Conservation (phyloP, 768 basidiomycete species). For the Tubosaeta sp. region DNA sequence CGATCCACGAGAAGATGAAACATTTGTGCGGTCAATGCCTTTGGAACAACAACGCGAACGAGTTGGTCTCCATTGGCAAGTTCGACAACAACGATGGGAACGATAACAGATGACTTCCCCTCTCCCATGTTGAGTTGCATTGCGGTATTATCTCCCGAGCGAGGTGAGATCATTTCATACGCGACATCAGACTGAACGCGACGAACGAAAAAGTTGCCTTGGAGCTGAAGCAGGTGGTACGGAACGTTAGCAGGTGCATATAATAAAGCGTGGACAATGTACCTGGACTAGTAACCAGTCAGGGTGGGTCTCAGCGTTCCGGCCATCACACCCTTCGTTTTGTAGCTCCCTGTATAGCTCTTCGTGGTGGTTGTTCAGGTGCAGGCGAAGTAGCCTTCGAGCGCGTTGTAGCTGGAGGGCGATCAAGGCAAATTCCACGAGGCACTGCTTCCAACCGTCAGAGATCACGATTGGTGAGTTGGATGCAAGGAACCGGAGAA, state of each 20-base stretch:
- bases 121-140: conserved; percentile 40
- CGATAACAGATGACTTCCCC: conserved; percentile 36
- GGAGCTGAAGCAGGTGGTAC: conserved; percentile 31
- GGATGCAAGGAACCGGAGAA: conserved; percentile 30
- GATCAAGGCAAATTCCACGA: conserved; percentile 27
- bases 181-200: conserved; percentile 41
- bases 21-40: conserved; percentile 42
- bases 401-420: conserved; percentile 27
- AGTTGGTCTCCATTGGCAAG: conserved; percentile 42
- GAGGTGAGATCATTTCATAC: conserved; percentile 45
- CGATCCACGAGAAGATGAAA: conserved; percentile 41
- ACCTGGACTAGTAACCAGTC: conserved; percentile 1
- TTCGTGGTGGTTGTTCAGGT: not conserved
- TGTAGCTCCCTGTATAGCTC: not conserved
- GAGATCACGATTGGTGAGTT: conserved; percentile 9
- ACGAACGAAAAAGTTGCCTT: conserved; percentile 41
- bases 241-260: not conserved
- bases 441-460: conserved; percentile 22
- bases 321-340: not conserved
- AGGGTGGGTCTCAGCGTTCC: not conserved
- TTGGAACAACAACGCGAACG: conserved; percentile 47
- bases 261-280: not conserved
- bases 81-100: conserved; percentile 38
- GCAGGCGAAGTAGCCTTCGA: not conserved
- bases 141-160: conserved; percentile 31